Percentiles rank a stretch among this genome's conserved stretches.
Conservation (phyloP, 805 yeast species). For the Torulaspora gathmanii region DNA sequence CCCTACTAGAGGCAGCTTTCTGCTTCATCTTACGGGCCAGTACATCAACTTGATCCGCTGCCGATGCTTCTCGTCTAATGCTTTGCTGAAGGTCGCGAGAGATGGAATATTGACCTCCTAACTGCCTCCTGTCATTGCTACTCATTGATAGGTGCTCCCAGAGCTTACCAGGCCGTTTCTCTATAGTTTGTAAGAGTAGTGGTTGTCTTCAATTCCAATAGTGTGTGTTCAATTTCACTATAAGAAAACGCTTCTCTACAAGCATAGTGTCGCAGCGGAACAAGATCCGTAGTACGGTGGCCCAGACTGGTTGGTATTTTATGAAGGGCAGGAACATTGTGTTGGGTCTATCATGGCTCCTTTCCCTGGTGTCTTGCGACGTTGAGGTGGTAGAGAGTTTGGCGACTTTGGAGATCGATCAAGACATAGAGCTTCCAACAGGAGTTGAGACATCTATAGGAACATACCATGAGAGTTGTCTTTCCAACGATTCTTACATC, state of each 20-base stretch:
- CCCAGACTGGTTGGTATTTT: not conserved
- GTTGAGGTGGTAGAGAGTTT: not conserved
- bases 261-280: not conserved
- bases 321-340: slow-evolving; percentile 3
- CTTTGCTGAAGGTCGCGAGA: slow-evolving; percentile 34
- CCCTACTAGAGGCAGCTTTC: slow-evolving; percentile 36
- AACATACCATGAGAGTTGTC: slow-evolving; percentile 1
- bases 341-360: slow-evolving; percentile 1
- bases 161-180: not conserved
- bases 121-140: slow-evolving; percentile 14
- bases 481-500: not conserved
- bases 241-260: not conserved
- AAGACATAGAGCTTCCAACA: slow-evolving; percentile 4
- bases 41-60: slow-evolving; percentile 31
- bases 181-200: not conserved
- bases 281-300: not conserved
- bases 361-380: not conserved
- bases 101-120: slow-evolving; percentile 42
- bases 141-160: not conserved
- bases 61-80: slow-evolving; percentile 24
- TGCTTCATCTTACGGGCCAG: slow-evolving; percentile 25
- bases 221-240: not conserved
- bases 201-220: not conserved
- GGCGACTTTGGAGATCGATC: slow-evolving; percentile 5
- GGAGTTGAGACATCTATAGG: slow-evolving; percentile 4